Percentiles rank a stretch among this genome's conserved stretches.
Conservation (phyloP, 306 rosid genomes). For the Cucurbita pepo region DNA sequence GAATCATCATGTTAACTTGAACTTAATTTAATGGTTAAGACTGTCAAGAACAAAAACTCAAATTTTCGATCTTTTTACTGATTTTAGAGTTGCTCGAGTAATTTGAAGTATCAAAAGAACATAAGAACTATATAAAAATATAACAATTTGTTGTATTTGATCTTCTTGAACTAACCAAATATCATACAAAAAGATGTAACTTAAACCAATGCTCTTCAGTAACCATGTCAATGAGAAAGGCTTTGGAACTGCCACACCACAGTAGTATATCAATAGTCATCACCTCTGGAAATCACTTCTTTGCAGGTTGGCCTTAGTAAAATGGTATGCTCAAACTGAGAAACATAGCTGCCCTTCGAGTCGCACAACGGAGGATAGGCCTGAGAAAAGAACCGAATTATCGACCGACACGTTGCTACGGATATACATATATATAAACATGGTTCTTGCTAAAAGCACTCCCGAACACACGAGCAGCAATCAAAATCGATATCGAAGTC, state of each 20-base stretch:
- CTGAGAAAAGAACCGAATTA: conserved; percentile 23
- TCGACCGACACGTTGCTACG: neutral
- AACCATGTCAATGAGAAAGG: neutral
- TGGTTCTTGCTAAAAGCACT: neutral
- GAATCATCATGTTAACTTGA: too few relatives aligned
- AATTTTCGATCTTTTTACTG: too few relatives aligned
- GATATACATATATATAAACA: neutral
- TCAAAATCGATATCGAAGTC: neutral
- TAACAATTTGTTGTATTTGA: neutral
- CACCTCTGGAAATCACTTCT: conserved; percentile 95
- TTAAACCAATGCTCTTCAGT: neutral
- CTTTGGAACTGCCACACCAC: neutral
- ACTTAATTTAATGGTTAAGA: too few relatives aligned
- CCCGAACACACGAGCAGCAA: neutral
- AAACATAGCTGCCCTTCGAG: conserved; percentile 78
- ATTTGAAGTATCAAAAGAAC: too few relatives aligned
- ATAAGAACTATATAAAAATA: too few relatives aligned
- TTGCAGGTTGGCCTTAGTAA: conserved; percentile 90
- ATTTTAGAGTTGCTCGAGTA: too few relatives aligned
- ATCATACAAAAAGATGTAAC: neutral
- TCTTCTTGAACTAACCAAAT: neutral
- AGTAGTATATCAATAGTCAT: conserved; percentile 38
- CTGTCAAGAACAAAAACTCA: too few relatives aligned
- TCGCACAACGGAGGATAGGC: conserved; percentile 81
- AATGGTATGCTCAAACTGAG: conserved; percentile 92